phyloP scores from a whole-genome alignment of 768 basidiomycete genomes.

The Lactarius indigo region DNA sequence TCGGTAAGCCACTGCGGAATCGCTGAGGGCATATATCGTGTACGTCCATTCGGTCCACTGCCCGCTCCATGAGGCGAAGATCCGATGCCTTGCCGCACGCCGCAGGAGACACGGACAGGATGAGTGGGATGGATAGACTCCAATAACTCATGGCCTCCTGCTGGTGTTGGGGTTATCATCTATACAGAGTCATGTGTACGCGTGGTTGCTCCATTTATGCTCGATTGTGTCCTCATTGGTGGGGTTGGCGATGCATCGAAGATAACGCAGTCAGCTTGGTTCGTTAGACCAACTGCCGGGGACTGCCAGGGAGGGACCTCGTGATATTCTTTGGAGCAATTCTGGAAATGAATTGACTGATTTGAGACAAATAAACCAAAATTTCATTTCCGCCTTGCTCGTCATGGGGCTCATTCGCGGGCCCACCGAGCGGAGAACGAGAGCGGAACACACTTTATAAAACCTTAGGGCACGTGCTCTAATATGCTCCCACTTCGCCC shows the following conservation, averaged over 20 bases:
- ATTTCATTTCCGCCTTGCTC: background rate
- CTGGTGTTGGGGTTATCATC: background rate
- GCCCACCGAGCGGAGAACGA: background rate
- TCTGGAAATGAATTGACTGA: background rate
- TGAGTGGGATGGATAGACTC: background rate
- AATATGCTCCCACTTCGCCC: background rate
- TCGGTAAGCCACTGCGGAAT: background rate
- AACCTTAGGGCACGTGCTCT: background rate
- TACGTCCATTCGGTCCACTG: background rate
- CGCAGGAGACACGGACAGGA: background rate
- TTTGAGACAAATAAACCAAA: background rate
- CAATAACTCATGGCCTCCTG: background rate
- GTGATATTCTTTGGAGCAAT: background rate
- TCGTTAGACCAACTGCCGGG: background rate
- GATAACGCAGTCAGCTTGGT: background rate
- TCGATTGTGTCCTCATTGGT: background rate
- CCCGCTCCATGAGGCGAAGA: background rate
- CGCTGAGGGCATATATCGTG: background rate
- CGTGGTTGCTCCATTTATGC: background rate
- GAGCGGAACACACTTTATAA: background rate
- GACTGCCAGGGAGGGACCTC: background rate
- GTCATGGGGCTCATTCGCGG: background rate
- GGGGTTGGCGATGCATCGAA: background rate
- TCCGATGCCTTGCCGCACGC: background rate
- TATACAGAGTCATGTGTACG: background rate